Base-by-base conservation (phyloP, 768 basidiomycete genomes). In the Neoboletus magnificus region DNA sequence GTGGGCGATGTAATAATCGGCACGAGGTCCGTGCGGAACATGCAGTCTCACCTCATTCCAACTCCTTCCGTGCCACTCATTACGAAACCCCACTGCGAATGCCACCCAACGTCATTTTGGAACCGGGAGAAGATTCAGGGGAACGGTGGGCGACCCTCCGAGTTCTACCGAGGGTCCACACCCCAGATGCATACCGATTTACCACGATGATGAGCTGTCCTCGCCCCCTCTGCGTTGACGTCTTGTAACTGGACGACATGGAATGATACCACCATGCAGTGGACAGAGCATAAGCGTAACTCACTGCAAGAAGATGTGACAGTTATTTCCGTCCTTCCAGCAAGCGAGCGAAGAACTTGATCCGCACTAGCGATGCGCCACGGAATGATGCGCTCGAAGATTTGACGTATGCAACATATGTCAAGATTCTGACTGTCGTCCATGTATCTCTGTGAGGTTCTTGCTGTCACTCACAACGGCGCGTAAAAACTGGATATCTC, bases 311-410 rank as follows among this genome's bases (percentile, higher is more conserved):
- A 37, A 25, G 36, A n/a, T n/a, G n/a, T 12, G 27, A 4, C 20
- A 4, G 5, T n/a, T 18, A 32, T 35, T 30, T 20, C 48, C 43
- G 11, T 32, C 22, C 30, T 12, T 18, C 51, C 18, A 48, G 45
- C 23, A 62, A 63, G 61, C 61, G 61, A 62, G 35, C 36, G 43
- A 54, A 59, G 45, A 5, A 6, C 48, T 29, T 48, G 61, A 63
- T 59, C 56, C 61, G 60, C 42, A 1, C 15, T 25, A 33, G 22
- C 40, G 57, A 52, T 10, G 22, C 45, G 53, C 59, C 59, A 57
- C 50, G 25, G 0, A 27, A 36, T 43, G 58, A 57, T 57, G 54
- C 60, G 60, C 47, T 23, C n/a, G 44, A 15, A 27, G 50, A 16
- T n/a, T n/a, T n/a, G n/a, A n/a, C n/a, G n/a, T n/a, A n/a, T n/a